Evolutionary conservation across 441 rosid species (phyloP).

Genomic region (Aleurites moluccanus): DNA sequence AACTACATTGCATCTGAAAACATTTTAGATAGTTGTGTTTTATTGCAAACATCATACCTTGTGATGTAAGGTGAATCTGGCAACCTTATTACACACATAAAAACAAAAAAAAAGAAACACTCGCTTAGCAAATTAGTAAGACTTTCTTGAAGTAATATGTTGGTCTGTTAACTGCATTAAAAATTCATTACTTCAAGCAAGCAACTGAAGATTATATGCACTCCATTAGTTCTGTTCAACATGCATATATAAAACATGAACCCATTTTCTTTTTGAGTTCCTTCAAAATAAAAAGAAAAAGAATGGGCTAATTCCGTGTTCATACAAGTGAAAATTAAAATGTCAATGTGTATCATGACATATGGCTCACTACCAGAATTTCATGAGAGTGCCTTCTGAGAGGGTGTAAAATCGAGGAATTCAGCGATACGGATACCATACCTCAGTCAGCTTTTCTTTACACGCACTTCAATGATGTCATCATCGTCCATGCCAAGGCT

Average conservation of each 20-base stretch:
- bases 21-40: not conserved
- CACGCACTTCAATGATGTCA: slow-evolving; percentile 80
- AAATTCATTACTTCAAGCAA: not conserved
- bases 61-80: not conserved
- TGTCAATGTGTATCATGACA: not conserved
- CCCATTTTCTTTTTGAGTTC: too few relatives aligned
- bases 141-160: not conserved
- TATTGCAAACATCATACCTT: not conserved
- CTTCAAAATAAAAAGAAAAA: too few relatives aligned
- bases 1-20: not conserved
- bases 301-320: not conserved
- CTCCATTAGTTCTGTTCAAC: too few relatives aligned
- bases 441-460: slow-evolving; percentile 53
- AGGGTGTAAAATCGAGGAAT: not conserved
- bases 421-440: slow-evolving; percentile 16
- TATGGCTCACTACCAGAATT: not conserved
- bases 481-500: slow-evolving; percentile 86
- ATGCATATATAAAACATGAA: too few relatives aligned
- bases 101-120: not conserved
- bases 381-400: not conserved
- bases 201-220: too few relatives aligned
- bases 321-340: not conserved
- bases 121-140: not conserved
- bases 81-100: not conserved
- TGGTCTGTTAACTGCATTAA: not conserved